A percentile compares a stretch with the other conserved stretches of the same genome.
Conservation (phyloP, 176 grass and related monocot genomes). For the Phyllostachys edulis region DNA sequence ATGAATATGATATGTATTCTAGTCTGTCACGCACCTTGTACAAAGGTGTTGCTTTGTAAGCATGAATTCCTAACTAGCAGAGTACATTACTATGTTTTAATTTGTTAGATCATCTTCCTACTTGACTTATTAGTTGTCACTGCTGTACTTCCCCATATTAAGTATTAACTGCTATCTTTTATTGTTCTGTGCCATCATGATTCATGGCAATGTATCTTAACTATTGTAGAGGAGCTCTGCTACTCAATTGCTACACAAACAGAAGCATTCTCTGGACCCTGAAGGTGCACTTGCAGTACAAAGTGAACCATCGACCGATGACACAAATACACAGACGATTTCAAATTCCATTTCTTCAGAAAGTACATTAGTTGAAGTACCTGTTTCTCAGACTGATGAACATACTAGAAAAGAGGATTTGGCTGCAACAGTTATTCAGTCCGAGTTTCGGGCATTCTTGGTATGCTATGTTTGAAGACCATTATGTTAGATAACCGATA, state of each 20-base stretch:
- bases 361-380: conserved; percentile 33
- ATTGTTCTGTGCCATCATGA: background rate
- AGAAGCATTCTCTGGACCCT: conserved; percentile 46
- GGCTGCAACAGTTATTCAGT: conserved; percentile 84
- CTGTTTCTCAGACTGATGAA: conserved; percentile 50
- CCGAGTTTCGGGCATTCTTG: conserved; percentile 86
- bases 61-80: background rate
- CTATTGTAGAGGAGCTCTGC: conserved; percentile 45
- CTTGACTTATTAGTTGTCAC: conserved; percentile 18
- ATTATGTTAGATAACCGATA: background rate
- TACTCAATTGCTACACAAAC: conserved; percentile 46
- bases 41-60: background rate
- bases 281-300: conserved; percentile 35
- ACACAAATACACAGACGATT: conserved; percentile 23
- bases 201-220: conserved; percentile 11
- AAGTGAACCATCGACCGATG: conserved; percentile 35
- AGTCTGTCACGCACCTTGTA: background rate
- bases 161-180: conserved; percentile 15
- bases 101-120: background rate
- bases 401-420: conserved; percentile 45
- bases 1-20: background rate
- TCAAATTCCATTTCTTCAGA: conserved; percentile 53
- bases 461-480: conserved; percentile 45
- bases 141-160: background rate
- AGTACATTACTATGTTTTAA: background rate